These are phyloP conservation scores for Cymbidium sinense DNA, from an alignment of 106 monocot genomes.

Conservation along the genomic window DNA sequence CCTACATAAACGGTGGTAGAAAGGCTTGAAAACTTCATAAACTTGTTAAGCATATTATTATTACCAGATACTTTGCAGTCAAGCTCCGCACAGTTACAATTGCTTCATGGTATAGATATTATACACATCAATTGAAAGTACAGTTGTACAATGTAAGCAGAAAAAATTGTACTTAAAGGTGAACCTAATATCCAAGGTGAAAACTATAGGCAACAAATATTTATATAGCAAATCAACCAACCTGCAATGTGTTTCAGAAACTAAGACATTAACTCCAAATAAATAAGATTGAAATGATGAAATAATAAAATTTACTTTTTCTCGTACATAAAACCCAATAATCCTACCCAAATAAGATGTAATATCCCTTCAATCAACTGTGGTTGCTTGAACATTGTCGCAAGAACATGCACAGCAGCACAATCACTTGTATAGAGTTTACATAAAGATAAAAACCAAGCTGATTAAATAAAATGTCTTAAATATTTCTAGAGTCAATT, in stretches of 20 bases:
- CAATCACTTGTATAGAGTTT: background rate
- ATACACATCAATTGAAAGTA: background rate
- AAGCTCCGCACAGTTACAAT: too few relatives aligned
- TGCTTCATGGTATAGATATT: background rate
- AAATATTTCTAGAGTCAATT: background rate
- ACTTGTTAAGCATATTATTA: background rate
- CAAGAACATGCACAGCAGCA: background rate
- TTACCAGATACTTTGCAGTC: background rate
- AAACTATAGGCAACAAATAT: background rate
- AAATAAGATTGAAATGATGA: slow-evolving; percentile 1
- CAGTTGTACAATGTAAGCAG: too few relatives aligned
- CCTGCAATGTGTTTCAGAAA: background rate
- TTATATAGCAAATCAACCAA: background rate
- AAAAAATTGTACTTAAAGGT: background rate
- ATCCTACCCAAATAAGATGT: background rate
- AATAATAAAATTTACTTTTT: background rate
- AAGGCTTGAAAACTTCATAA: background rate
- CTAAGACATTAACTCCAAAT: background rate
- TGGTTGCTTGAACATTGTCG: background rate
- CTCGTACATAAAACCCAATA: background rate
- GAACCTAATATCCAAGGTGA: background rate
- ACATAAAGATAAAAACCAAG: background rate
- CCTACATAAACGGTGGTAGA: background rate
- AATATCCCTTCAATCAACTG: background rate
- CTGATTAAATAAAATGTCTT: background rate